These are phyloP conservation scores for Colletotrichum viniferum DNA, from an alignment of 2,329 filamentous ascomycete species.

Conservation along the genomic window DNA sequence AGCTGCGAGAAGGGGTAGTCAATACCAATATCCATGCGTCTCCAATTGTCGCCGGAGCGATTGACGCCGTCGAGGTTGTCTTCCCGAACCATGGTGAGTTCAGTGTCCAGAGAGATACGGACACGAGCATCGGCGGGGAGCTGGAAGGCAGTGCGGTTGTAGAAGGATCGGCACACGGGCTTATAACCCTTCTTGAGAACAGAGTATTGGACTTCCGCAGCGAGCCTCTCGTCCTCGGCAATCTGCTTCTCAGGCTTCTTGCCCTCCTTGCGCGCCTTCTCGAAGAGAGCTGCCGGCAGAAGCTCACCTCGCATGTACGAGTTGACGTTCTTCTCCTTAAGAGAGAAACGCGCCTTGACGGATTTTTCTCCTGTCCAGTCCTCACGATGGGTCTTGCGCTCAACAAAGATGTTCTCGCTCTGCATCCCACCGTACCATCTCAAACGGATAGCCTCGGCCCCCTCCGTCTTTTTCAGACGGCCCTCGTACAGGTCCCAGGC, in stretches of 20 bases:
- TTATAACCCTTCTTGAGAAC: slow-evolving; percentile 84
- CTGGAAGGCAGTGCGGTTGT: slow-evolving; percentile 98
- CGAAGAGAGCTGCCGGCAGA: slow-evolving; percentile 87
- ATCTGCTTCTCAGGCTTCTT: slow-evolving; percentile 95
- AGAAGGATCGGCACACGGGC: slow-evolving; percentile 94
- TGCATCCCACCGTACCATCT: slow-evolving; percentile 99
- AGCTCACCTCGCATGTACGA: slow-evolving; percentile 84
- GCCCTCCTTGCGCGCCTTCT: slow-evolving; percentile 93
- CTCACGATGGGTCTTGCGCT: slow-evolving; percentile 96
- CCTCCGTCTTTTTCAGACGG: slow-evolving; percentile 95
- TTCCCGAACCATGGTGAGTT: slow-evolving; percentile 92
- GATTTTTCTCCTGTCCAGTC: slow-evolving; percentile 99
- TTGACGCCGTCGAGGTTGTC: slow-evolving; percentile 86
- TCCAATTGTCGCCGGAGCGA: slow-evolving; percentile 88
- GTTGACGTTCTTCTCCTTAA: slow-evolving; percentile 98
- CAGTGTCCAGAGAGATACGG: slow-evolving; percentile 94
- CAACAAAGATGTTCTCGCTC: slow-evolving; percentile 92
- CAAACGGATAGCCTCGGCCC: slow-evolving; percentile 93
- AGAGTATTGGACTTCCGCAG: slow-evolving; percentile 92
- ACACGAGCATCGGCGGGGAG: slow-evolving; percentile 94
- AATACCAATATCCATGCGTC: slow-evolving; percentile 95
- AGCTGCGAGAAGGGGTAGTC: slow-evolving; percentile 94
- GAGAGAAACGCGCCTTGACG: slow-evolving; percentile 92
- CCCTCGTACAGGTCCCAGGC: slow-evolving; percentile 95
- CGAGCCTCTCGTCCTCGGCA: slow-evolving; percentile 86